Conservation (phyloP, 108 stramenopile species). For the Cyclotella baltica region DNA sequence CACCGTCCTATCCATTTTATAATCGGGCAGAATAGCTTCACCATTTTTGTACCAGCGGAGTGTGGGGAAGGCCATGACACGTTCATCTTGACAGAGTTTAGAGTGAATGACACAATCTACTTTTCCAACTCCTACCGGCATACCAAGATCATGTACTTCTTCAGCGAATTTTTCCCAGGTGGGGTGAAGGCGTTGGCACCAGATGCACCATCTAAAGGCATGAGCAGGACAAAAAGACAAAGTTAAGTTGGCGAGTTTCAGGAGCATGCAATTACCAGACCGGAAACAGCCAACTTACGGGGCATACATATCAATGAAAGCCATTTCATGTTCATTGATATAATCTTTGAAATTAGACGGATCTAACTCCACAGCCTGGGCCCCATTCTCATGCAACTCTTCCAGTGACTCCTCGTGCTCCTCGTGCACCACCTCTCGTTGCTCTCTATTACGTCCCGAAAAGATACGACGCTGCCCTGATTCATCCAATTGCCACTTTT, state of each 20-base stretch:
- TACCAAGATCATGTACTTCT: constrained; percentile 65
- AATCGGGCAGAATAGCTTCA: constrained; percentile 87
- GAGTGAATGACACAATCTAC: constrained; percentile 91
- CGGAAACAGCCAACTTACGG: constrained; percentile 80
- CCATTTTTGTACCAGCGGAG: constrained; percentile 89
- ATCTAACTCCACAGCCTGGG: constrained; percentile 68
- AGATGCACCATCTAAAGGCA: constrained; percentile 69
- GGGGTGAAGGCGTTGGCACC: constrained; percentile 97
- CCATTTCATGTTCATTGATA: constrained; percentile 76
- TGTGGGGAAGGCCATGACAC: constrained; percentile 96
- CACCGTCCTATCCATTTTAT: constrained; percentile 92
- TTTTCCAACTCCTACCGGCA: constrained; percentile 88
- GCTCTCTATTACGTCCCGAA: constrained; percentile 93
- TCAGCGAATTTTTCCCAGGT: constrained; percentile 96
- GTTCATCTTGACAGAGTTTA: constrained; percentile 84
- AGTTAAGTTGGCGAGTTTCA: no score
- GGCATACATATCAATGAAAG: constrained; percentile 92
- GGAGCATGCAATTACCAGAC: no score
- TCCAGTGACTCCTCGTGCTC: constrained; percentile 87
- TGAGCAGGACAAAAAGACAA: background rate
- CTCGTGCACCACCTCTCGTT: constrained; percentile 87
- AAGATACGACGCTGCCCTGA: constrained; percentile 82
- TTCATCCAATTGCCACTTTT: constrained; percentile 96
- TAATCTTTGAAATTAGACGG: constrained; percentile 69
- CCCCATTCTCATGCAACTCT: constrained; percentile 82